phyloP scores from a whole-genome alignment of 1,284 basidiomycete species.

The Peniophora sp. region DNA sequence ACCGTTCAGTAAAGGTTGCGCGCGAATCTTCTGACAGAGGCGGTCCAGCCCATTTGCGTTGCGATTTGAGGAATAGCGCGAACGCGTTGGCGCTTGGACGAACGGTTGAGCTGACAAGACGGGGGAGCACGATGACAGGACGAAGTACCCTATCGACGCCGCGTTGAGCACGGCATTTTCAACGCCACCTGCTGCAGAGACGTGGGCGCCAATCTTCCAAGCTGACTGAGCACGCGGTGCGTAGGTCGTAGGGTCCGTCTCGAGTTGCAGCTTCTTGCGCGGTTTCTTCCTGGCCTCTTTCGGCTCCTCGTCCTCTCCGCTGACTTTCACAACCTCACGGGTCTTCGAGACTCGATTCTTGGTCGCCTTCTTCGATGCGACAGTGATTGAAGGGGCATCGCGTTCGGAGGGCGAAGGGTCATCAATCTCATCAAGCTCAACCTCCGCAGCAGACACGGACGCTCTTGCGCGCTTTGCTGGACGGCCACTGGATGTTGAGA shows the following conservation, averaged over 20 bases:
- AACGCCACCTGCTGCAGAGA: slow-evolving; percentile 73
- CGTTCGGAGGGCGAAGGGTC: too few species aligned
- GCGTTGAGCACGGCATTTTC: slow-evolving; percentile 72
- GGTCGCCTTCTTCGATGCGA: too few species aligned
- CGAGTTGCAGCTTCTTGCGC: too few species aligned
- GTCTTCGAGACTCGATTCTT: too few species aligned
- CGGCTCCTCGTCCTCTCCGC: too few species aligned
- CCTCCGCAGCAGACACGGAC: too few species aligned
- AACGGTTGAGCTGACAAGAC: neutral
- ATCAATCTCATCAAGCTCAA: too few species aligned
- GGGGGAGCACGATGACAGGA: neutral
- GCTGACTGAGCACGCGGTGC: slow-evolving; percentile 23
- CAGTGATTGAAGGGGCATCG: too few species aligned
- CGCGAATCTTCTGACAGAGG: slow-evolving; percentile 45
- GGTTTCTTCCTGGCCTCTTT: too few species aligned
- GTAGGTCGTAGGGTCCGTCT: slow-evolving; percentile 9
- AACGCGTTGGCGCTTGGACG: slow-evolving; percentile 66
- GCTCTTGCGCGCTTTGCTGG: too few species aligned
- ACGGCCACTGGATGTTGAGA: too few species aligned
- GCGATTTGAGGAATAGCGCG: slow-evolving; percentile 79
- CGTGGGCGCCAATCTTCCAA: slow-evolving; percentile 79
- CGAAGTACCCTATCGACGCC: slow-evolving; percentile 53
- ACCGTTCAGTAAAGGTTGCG: slow-evolving; percentile 43
- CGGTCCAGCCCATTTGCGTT: slow-evolving; percentile 71
- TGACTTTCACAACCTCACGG: too few species aligned